Evolutionary conservation across 805 yeast genomes (phyloP), one percentile per base, ranked within the genome.

Genomic region (Gaillardinia entomophila): DNA sequence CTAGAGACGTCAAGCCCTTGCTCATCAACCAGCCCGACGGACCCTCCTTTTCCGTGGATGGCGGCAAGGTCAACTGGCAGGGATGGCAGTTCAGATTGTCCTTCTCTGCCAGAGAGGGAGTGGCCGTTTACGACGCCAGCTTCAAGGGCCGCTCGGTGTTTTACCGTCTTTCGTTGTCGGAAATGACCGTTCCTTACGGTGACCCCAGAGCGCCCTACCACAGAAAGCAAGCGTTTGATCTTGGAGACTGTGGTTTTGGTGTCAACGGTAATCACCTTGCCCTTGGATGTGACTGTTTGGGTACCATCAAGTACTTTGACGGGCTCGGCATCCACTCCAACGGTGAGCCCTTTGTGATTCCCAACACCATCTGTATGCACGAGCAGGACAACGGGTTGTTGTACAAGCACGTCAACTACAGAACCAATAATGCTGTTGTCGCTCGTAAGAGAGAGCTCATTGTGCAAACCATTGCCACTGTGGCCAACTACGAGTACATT

Each of bases 121-220:
- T 81, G 46, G 90, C 80, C 20, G 44, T 83, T 22, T 82, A 83
- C 55, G 84, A 83, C 45, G 78, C 77, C 32, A 65, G 64, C 51
- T 83, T 81, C 67, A 80, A 82, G 57, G 90, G 89, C 32, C 76
- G 92, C 60, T 79, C 82, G 30, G 62, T 77, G 27, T 73, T 82
- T 51, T 82, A 83, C 71, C 71, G 92, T 63, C 57, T 82, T 29
- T 71, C 88, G 2, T 61, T 82, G 45, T 75, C 83, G 34, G 94
- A 83, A 61, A 83, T 84, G 94, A 82, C 90, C 26, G 94, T 84
- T 42, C 92, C 92, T 22, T 83, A 84, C 52, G 89, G 86, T 55
- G 90, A 83, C 55, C 87, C 89, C 50, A 72, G 90, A 60, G 78
- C 79, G 28, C 92, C 92, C 42, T 79, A 71, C 65, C 88, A 82